Evolutionary conservation across 768 basidiomycete genomes (phyloP).

Genomic region (Xanthoconium stramineum): DNA sequence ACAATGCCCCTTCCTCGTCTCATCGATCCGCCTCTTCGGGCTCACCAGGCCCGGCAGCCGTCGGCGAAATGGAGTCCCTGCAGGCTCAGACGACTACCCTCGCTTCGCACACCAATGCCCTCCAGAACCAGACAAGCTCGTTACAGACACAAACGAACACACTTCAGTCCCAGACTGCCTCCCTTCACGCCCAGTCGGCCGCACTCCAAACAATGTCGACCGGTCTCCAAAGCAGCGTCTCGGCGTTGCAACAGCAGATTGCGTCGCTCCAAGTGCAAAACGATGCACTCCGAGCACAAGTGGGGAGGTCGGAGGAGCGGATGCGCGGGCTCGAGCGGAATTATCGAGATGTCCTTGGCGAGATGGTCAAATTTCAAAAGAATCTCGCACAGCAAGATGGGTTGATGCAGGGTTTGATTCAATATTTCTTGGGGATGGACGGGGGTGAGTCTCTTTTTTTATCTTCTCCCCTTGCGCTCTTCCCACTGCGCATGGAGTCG

Average conservation of each 20-base stretch:
- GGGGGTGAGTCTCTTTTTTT: conserved; percentile 37
- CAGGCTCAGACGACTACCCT: conserved; percentile 29
- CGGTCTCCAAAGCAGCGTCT: conserved; percentile 24
- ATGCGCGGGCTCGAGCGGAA: conserved; percentile 58
- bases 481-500: neutral
- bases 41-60: conserved; percentile 25
- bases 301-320: conserved; percentile 43
- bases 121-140: conserved; percentile 28
- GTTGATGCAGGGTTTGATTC: conserved; percentile 76
- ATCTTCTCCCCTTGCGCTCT: neutral
- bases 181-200: conserved; percentile 35
- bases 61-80: conserved; percentile 25
- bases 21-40: conserved; percentile 24
- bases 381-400: conserved; percentile 83
- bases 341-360: conserved; percentile 65
- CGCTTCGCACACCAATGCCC: conserved; percentile 28
- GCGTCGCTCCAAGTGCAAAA: conserved; percentile 28
- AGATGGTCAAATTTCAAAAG: conserved; percentile 70
- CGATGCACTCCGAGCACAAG: conserved; percentile 31
- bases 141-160: conserved; percentile 29
- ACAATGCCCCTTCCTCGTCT: conserved; percentile 28
- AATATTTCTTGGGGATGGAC: conserved; percentile 76
- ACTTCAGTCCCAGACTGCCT: conserved; percentile 28
- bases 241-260: conserved; percentile 29
- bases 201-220: conserved; percentile 32